phyloP scores from a whole-genome alignment of 306 rosid species.

The Medicago ruthenica region DNA sequence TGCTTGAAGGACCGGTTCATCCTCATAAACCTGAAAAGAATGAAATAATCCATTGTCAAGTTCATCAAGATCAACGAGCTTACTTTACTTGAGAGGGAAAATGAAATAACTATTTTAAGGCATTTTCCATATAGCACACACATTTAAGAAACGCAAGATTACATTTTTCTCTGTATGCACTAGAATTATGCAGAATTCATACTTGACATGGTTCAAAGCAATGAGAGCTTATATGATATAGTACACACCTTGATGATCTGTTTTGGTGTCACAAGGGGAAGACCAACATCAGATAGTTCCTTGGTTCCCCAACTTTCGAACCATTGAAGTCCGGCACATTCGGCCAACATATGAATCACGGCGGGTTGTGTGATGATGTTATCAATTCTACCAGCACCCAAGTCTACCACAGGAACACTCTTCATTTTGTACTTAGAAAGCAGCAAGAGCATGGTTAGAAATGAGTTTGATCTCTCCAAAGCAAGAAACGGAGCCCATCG shows the following conservation, averaged over 20 bases:
- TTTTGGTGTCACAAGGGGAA: conserved; percentile 67
- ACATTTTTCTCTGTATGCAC: background rate
- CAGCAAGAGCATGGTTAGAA: conserved; percentile 89
- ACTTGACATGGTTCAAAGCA: background rate
- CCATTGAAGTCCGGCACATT: conserved; percentile 98
- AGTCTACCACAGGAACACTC: conserved; percentile 87
- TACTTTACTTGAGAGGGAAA: conserved; percentile 22
- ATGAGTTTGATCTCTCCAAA: conserved; percentile 85
- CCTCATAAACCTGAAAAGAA: conserved; percentile 75
- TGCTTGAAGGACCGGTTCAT: conserved; percentile 97
- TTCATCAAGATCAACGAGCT: conserved; percentile 30
- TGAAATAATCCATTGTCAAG: conserved; percentile 31
- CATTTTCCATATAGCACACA: conserved; percentile 7
- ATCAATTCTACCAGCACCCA: conserved; percentile 82
- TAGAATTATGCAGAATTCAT: conserved; percentile 6
- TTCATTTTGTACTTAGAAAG: conserved; percentile 99
- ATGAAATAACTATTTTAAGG: background rate
- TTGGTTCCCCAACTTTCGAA: conserved; percentile 97
- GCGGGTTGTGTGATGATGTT: conserved; percentile 87
- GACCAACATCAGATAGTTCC: conserved; percentile 82
- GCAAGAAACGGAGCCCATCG: conserved; percentile 99
- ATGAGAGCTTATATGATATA: conserved; percentile 1
- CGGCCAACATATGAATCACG: conserved; percentile 95
- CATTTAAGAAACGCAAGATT: conserved; percentile 17
- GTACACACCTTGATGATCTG: conserved; percentile 66